Evolutionary conservation across 2,329 filamentous ascomycete species (phyloP), one percentile per base, ranked within the genome.

Genomic region (Ophiostoma piceae): DNA sequence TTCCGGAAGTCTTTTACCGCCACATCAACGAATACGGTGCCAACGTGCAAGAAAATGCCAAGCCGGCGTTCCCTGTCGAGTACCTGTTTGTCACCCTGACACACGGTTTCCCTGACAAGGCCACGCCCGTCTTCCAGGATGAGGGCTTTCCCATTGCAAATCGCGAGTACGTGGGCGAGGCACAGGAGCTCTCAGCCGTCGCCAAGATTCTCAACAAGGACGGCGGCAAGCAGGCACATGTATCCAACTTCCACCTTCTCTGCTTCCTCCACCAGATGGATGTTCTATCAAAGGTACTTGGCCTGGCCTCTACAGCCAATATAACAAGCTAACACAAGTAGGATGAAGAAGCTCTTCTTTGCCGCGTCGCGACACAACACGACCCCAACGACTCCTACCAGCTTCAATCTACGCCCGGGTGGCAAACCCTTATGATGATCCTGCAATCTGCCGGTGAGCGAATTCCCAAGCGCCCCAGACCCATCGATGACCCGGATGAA

Each of bases 371-470:
- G 32, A 90, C 88, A 62, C 87, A 87, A 71, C 91, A 94, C 77
- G 91, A 96, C 79, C 85, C 92, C 70, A 87, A 90, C 72, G 91
- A 96, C 75, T 90, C 89, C 72, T 89, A 92, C 77, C 90, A 95
- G 78, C 86, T 99, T 75, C 88, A 93, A 80, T 90, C 92, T 75
- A 94, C 91, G 75, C 86, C 90, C 77, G 95, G 95, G 77, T 99
- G 95, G 95, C 91, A 94, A 80, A 98, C 92, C 71, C 85, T 99
- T 77, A 86, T 94, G 81, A 90, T 91, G 79, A 96, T 99, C 79
- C 87, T 98, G 82, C 88, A 95, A 88, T 91, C 93, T 88, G 93
- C 92, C 86, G 92, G 94, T 96, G 94, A 97, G 91, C 90, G 90
- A 88, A 88, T 90, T 87, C 89, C 89, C 80, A 96, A 95, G 85